phyloP scores from a whole-genome alignment of 2,329 filamentous ascomycete species.

The Botryotinia calthae region DNA sequence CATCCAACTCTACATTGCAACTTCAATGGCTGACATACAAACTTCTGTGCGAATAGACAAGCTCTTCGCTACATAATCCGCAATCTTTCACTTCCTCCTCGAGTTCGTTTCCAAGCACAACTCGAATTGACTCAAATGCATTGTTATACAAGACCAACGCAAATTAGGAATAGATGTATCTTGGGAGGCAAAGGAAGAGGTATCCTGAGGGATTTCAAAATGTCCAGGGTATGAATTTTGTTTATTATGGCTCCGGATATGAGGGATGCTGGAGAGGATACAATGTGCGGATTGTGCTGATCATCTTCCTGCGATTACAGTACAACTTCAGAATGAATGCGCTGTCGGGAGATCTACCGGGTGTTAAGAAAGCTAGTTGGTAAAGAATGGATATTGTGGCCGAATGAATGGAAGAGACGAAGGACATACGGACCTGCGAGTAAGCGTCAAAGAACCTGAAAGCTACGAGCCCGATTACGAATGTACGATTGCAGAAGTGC shows the following conservation, averaged over 20 bases:
- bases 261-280: not conserved
- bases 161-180: slow-evolving; percentile 92
- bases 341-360: slow-evolving; percentile 78
- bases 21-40: slow-evolving; percentile 13
- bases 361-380: slow-evolving; percentile 96
- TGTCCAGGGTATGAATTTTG: slow-evolving; percentile 74
- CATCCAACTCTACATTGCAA: not conserved
- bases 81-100: slow-evolving; percentile 80
- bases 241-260: not conserved
- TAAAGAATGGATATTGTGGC: slow-evolving; percentile 47
- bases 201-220: slow-evolving; percentile 89
- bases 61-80: slow-evolving; percentile 89
- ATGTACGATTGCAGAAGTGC: slow-evolving; percentile 2
- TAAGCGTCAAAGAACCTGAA: not conserved
- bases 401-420: not conserved
- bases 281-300: not conserved
- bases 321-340: slow-evolving; percentile 93
- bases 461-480: not conserved
- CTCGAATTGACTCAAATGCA: slow-evolving; percentile 94
- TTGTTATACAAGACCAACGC: slow-evolving; percentile 87
- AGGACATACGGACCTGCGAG: slow-evolving; percentile 1
- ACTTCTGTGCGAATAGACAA: slow-evolving; percentile 60
- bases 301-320: slow-evolving; percentile 47
- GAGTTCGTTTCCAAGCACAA: slow-evolving; percentile 86
- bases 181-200: slow-evolving; percentile 86